Evolutionary conservation across 2,329 filamentous ascomycete species (phyloP).

Genomic region (Xylaria arbuscula): DNA sequence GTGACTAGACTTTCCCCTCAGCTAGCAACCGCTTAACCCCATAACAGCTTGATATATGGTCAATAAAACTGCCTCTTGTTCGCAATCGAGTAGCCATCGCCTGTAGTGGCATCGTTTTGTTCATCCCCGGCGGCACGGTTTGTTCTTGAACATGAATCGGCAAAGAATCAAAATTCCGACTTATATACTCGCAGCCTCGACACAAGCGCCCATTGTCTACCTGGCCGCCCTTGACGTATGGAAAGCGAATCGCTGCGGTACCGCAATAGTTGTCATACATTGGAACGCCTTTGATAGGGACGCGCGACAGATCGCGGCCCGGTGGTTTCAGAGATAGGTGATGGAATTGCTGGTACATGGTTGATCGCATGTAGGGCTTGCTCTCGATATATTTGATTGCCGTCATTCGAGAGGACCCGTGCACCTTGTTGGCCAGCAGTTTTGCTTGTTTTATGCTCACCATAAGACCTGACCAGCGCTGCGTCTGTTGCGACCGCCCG

Average conservation of each 20-base stretch:
- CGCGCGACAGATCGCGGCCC: constrained; percentile 42
- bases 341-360: constrained; percentile 38
- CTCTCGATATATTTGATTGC: constrained; percentile 24
- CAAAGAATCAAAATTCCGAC: constrained; percentile 10
- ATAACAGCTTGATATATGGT: constrained; percentile 44
- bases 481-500: constrained; percentile 26
- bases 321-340: constrained; percentile 40
- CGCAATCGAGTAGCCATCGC: constrained; percentile 39
- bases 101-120: constrained; percentile 1
- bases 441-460: constrained; percentile 49
- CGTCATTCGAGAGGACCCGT: constrained; percentile 39
- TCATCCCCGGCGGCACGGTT: constrained; percentile 8
- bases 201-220: constrained; percentile 43
- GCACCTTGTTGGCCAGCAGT: constrained; percentile 43
- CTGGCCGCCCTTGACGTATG: constrained; percentile 38
- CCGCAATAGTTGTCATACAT: constrained; percentile 43
- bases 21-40: constrained; percentile 32
- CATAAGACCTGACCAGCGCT: constrained; percentile 37
- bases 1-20: not conserved
- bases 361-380: constrained; percentile 16
- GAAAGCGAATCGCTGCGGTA: constrained; percentile 46
- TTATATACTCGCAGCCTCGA: constrained; percentile 41
- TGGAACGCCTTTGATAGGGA: constrained; percentile 36
- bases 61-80: constrained; percentile 40
- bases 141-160: constrained; percentile 12